phyloP scores from a whole-genome alignment of 257 asterid species.

The Cruciata laevipes region DNA sequence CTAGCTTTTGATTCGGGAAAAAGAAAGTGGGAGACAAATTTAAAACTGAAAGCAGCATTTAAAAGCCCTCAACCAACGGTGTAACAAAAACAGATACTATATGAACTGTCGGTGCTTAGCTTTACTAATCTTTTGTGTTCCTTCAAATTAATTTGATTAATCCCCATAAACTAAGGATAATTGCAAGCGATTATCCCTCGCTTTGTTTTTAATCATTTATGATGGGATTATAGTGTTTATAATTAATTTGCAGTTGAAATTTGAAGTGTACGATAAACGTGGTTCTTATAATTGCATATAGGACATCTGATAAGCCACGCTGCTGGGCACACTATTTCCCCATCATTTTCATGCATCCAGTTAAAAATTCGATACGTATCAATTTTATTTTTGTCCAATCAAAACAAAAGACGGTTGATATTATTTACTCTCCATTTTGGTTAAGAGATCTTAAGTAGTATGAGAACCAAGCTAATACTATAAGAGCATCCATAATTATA shows the following conservation, averaged over 20 bases:
- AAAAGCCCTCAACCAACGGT: background rate
- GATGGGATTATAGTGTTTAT: background rate
- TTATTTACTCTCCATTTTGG: too few relatives aligned
- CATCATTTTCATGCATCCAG: background rate
- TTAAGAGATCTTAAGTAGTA: too few relatives aligned
- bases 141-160: background rate
- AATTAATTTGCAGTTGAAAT: background rate
- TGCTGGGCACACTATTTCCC: background rate
- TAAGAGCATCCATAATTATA: too few relatives aligned
- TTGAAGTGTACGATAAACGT: background rate
- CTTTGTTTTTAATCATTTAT: background rate
- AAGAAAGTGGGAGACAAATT: background rate
- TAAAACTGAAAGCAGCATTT: background rate
- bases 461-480: too few relatives aligned
- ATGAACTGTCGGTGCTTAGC: slow-evolving; percentile 33
- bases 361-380: too few relatives aligned
- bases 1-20: background rate
- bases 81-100: background rate
- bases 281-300: background rate
- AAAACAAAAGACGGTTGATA: background rate
- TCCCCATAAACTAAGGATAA: background rate
- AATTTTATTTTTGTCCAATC: background rate
- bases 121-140: too few relatives aligned
- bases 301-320: background rate
- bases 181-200: background rate